Percentiles rank a stretch among this genome's conserved stretches.
Evolutionary conservation across 768 basidiomycete genomes (phyloP).

Genomic region (Auriscalpium orientale): DNA sequence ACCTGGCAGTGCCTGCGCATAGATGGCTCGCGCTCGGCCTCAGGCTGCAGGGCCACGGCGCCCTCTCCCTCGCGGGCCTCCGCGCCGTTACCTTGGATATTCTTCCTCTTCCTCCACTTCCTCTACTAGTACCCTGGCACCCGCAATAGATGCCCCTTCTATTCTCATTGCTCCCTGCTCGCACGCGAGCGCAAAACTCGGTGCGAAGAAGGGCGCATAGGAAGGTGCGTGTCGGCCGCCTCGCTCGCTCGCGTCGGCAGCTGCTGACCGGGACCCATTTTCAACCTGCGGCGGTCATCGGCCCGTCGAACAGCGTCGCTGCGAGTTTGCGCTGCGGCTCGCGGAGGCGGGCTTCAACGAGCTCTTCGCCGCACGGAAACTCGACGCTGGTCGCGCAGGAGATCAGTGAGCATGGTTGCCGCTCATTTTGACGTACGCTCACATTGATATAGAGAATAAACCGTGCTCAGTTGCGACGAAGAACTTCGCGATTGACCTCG

Average conservation of each 20-base stretch:
- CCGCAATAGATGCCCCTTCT: constrained; percentile 46
- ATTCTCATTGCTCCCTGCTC: neutral
- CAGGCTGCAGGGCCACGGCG: constrained; percentile 55
- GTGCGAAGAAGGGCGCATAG: constrained; percentile 84
- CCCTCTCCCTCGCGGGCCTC: constrained; percentile 35
- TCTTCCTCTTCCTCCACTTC: constrained; percentile 50
- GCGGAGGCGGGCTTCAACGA: constrained; percentile 85
- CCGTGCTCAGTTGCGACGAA: constrained; percentile 56
- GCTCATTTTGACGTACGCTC: no score
- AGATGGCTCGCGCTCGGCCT: constrained; percentile 42
- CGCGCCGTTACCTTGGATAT: neutral
- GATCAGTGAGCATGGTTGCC: constrained; percentile 69
- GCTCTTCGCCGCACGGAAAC: constrained; percentile 69
- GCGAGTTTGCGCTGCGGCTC: constrained; percentile 86
- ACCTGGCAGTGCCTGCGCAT: constrained; percentile 52
- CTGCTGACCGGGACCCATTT: constrained; percentile 26
- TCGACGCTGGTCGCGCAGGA: constrained; percentile 62
- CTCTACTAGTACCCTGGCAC: constrained; percentile 61
- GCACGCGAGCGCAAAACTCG: constrained; percentile 68
- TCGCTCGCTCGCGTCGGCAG: no score
- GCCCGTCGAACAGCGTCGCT: constrained; percentile 92
- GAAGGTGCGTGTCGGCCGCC: no score
- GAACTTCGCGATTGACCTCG: constrained; percentile 70
- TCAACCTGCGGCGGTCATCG: constrained; percentile 81
- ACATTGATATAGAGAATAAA: no score